Base-by-base conservation (phyloP, 352 stramenopile species). In the Phytophthora tubulina region DNA sequence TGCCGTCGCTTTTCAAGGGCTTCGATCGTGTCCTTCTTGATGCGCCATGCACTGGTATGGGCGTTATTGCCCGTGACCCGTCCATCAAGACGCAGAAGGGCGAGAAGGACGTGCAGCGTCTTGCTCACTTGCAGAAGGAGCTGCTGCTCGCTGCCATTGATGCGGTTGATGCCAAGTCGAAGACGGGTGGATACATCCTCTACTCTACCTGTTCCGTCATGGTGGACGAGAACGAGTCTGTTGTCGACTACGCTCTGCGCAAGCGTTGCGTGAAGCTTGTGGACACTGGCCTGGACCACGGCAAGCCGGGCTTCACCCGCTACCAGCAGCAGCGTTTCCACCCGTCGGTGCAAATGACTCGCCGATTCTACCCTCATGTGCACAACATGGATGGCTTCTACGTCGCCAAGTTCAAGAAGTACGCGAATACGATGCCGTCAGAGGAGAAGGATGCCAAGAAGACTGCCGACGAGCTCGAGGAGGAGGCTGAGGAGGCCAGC, bases 321-420 rank as follows among this genome's bases (percentile, higher is more conserved):
- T 99, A 98, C 82, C 93, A 99, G 76, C 91, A 99, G 73, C 96
- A 99, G 70, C 88, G 98, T 59, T 99, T 99, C 86, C 98, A 99
- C 84, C 98, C 97, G 21, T 98, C 94, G 17, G 76, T 99, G 69
- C 86, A 89, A 21, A 83, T 99, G 44, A 99, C 98, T 41, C 79
- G 97, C 36, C 89, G 98, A 57, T 99, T 99, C 77, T 99, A 99
- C 85, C 98, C 98, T 44, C 98, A 99, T 77, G 97, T 97, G 72
- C 98, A 99, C 89, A 99, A 99, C 85, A 99, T 99, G 98, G 98
- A 99, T 82, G 98, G 98, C 41, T 99, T 99, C 82, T 99, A 98
- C 82, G 98, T 99, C 35, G 97, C 96, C 41, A 99, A 99, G 86
- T 97, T 99, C 55, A 97, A 99, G 76, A 99, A 99, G 84, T 95